Conservation (phyloP, 2,329 filamentous ascomycete species). For the Apiospora rasikravindrae region DNA sequence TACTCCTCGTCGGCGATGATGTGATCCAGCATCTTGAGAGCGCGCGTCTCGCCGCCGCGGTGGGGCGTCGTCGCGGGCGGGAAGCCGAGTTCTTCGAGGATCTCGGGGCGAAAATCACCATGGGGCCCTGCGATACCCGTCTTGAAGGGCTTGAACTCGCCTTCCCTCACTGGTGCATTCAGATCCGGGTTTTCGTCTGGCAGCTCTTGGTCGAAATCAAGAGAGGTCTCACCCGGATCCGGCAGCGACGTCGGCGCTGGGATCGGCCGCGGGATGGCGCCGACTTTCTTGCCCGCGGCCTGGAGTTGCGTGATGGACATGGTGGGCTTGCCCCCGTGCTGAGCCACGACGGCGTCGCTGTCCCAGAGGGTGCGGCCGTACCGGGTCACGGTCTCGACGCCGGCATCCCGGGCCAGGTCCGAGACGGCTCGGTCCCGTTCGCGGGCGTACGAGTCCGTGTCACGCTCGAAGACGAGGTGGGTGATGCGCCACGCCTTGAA, state of each 20-base stretch:
- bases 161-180: slow-evolving; percentile 60
- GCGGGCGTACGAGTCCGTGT: slow-evolving; percentile 75
- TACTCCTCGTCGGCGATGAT: slow-evolving; percentile 69
- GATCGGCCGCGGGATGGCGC: slow-evolving; percentile 63
- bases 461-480: slow-evolving; percentile 79
- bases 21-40: slow-evolving; percentile 61
- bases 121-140: slow-evolving; percentile 67
- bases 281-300: slow-evolving; percentile 66
- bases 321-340: slow-evolving; percentile 71
- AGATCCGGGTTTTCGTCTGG: slow-evolving; percentile 61
- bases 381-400: slow-evolving; percentile 69
- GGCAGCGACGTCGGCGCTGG: slow-evolving; percentile 63
- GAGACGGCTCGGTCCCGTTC: slow-evolving; percentile 66
- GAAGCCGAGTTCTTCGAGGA: slow-evolving; percentile 73
- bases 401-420: slow-evolving; percentile 64
- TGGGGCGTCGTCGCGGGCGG: slow-evolving; percentile 68
- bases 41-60: slow-evolving; percentile 71
- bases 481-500: slow-evolving; percentile 77
- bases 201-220: slow-evolving; percentile 60
- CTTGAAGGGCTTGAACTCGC: slow-evolving; percentile 61
- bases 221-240: slow-evolving; percentile 64
- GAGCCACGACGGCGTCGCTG: slow-evolving; percentile 69
- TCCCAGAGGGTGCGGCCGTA: slow-evolving; percentile 76
- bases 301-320: slow-evolving; percentile 76
- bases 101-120: slow-evolving; percentile 72